These are phyloP conservation scores for Arachnopeziza araneosa DNA, from an alignment of 2,329 filamentous ascomycete species.

Conservation along the genomic window DNA sequence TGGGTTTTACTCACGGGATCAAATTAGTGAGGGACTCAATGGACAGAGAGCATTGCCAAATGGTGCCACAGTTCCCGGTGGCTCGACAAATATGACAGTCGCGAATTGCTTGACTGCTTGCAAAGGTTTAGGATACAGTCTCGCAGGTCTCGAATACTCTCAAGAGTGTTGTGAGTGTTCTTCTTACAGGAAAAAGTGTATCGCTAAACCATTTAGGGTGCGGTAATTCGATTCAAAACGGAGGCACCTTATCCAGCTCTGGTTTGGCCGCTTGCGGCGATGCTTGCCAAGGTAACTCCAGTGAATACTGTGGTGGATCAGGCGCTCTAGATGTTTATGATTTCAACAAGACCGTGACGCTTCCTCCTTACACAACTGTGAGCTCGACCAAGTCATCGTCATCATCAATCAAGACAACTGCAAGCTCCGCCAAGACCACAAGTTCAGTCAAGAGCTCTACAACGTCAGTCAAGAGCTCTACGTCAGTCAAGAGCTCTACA, in stretches of 20 bases:
- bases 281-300: not conserved
- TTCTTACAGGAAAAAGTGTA: not conserved
- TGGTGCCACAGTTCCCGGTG: not conserved
- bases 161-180: slow-evolving; percentile 5
- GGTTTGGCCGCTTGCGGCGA: not conserved
- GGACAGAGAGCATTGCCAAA: not conserved
- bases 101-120: slow-evolving; percentile 1
- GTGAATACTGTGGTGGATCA: not conserved
- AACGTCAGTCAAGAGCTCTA: not conserved
- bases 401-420: not conserved
- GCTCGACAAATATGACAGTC: slow-evolving; percentile 1
- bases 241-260: not conserved
- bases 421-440: not conserved
- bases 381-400: not conserved
- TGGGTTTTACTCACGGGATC: not conserved
- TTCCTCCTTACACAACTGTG: not conserved
- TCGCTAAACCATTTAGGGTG: not conserved
- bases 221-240: not conserved
- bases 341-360: not conserved
- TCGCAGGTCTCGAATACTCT: slow-evolving; percentile 5
- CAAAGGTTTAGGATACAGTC: slow-evolving; percentile 2
- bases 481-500: too few relatives aligned
- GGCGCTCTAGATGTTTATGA: not conserved
- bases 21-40: not conserved
- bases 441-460: not conserved